Base-by-base conservation (phyloP, 129 eudicot genomes). In the Chrysanthemum makinoi region DNA sequence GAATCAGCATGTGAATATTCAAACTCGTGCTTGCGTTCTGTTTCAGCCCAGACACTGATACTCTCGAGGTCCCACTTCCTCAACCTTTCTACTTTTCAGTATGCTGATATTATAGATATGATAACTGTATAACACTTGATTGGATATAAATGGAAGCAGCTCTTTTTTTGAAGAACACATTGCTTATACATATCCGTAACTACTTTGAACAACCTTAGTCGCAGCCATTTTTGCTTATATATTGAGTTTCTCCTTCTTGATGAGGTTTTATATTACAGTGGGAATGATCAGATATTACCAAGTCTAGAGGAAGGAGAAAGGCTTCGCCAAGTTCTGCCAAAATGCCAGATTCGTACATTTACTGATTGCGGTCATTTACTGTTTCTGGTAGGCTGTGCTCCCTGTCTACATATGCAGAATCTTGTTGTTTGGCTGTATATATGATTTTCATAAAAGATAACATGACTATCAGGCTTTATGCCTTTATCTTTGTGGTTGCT, bases 221-320 rank as follows among this genome's bases (percentile, higher is more conserved):
- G 9, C 43, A 35, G 43, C 43, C 43, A 35, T 35, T 35, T 35
- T 35, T 35, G 43, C 43, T 35, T 35, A 35, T 35, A 35, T 6
- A 35, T 35, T 35, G 8, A 35, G 43, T 35, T 35, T 60, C 20
- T 24, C 7, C 13, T 1, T 22, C 16, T 60, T 60, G 13, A 17
- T 26, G 43, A n/a, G 13, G 65, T 60, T 60, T 20, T 22, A 24
- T 39, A 63, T 35, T 69, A 60, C 66, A 85, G 90, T 75, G 86
- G 84, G 70, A 82, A 59, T 80, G 95, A 88, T 80, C 78, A 68
- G 63, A 63, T 87, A 28, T 61, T 84, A 39, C 83, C 95, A 20
- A 85, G 86, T 76, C 68, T 16, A 69, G 88, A 80, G 69, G 90
- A 88, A 85, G 88, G 83, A 74, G 81, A 88, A 80, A 85, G 90